Evolutionary conservation across 495 filamentous ascomycete species (phyloP).

Genomic region (Aspergillus coremiiformis): DNA sequence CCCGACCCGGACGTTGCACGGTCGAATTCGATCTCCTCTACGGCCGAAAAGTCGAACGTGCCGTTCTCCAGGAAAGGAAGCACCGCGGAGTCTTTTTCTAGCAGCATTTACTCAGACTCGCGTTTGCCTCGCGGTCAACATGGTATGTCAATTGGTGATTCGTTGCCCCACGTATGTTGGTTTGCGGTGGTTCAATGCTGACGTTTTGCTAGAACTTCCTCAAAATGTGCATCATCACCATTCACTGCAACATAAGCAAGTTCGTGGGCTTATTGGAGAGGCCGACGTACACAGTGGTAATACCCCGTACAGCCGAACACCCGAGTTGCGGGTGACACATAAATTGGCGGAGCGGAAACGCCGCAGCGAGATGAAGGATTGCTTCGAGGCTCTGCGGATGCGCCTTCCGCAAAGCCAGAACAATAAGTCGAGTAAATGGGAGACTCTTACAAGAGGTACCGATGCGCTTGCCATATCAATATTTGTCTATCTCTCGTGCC

Average conservation of each 20-base stretch:
- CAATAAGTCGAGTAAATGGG: conserved; percentile 97
- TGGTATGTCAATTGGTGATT: conserved; percentile 27
- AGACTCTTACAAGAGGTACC: conserved; percentile 90
- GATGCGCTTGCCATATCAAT: neutral
- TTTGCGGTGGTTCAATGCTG: neutral
- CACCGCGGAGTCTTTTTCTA: conserved; percentile 63
- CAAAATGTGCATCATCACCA: conserved; percentile 62
- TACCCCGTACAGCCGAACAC: conserved; percentile 87
- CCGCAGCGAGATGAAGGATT: conserved; percentile 94
- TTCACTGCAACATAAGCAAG: conserved; percentile 66
- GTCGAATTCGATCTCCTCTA: conserved; percentile 47
- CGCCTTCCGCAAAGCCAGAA: conserved; percentile 80
- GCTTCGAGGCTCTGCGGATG: conserved; percentile 80
- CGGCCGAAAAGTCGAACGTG: conserved; percentile 41
- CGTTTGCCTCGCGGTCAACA: conserved; percentile 65
- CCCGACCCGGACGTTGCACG: conserved; percentile 63
- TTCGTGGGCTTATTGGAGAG: conserved; percentile 59
- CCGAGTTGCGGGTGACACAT: conserved; percentile 89
- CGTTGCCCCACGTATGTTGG: neutral
- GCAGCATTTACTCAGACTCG: conserved; percentile 67
- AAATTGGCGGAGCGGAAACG: conserved; percentile 95
- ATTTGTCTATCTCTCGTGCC: neutral
- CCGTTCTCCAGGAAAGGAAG: conserved; percentile 61
- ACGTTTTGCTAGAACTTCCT: conserved; percentile 34
- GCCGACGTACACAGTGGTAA: conserved; percentile 44